These are phyloP conservation scores for Dentiscutata heterogama DNA, from an alignment of 371 early-diverging fungal genomes.

Conservation along the genomic window DNA sequence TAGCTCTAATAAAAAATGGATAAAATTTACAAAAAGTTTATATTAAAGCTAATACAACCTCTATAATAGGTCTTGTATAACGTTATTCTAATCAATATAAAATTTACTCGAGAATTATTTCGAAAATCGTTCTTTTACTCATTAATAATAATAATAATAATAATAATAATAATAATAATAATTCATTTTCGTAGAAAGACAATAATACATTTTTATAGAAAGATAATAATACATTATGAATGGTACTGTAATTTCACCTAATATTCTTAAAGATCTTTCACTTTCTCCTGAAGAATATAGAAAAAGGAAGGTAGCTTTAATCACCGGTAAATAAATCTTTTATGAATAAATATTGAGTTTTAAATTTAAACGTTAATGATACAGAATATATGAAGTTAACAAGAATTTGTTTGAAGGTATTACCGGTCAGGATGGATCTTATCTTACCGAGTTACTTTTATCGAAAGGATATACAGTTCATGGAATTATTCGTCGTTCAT, in stretches of 20 bases:
- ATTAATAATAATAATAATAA: no score
- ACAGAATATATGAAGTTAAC: not conserved
- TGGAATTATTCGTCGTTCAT: slow-evolving; percentile 87
- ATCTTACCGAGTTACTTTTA: slow-evolving; percentile 80
- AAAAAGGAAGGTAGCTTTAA: slow-evolving; percentile 72
- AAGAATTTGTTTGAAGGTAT: slow-evolving; percentile 63
- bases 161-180: no score
- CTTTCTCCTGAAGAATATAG: slow-evolving; percentile 66
- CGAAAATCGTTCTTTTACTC: no score
- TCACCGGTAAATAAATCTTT: slow-evolving; percentile 62
- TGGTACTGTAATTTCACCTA: slow-evolving; percentile 49
- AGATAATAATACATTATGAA: slow-evolving; percentile 45
- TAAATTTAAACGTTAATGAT: not conserved
- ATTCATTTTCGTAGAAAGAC: no score
- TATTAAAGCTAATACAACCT: no score
- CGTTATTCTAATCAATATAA: no score
- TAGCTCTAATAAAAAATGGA: no score
- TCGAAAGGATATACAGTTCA: slow-evolving; percentile 86
- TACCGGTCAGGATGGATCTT: slow-evolving; percentile 89
- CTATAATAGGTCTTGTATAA: no score
- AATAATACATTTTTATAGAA: slow-evolving; percentile 44
- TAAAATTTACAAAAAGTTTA: no score
- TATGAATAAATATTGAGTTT: not conserved
- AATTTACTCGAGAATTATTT: no score
- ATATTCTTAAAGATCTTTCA: slow-evolving; percentile 53